phyloP scores from a whole-genome alignment of 176 grass and related monocot genomes.

The Paspalum notatum region DNA sequence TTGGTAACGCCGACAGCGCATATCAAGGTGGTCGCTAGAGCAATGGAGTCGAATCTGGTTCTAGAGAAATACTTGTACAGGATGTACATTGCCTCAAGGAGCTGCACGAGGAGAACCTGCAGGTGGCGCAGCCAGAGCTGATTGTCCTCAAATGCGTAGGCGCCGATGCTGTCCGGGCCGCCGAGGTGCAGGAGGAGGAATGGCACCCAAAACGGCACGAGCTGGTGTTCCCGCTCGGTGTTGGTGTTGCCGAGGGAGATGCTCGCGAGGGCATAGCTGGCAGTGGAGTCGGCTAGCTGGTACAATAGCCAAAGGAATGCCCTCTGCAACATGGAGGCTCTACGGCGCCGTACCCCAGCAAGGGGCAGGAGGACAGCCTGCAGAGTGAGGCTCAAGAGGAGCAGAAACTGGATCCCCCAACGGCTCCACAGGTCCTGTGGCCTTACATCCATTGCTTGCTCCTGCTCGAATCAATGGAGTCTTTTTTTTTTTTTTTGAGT shows the following conservation, averaged over 20 bases:
- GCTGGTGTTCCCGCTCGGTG: not conserved
- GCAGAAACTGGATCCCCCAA: slow-evolving; percentile 25
- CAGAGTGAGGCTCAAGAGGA: not conserved
- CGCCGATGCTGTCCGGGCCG: slow-evolving; percentile 48
- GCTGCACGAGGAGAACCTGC: slow-evolving; percentile 18
- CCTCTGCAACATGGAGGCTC: not conserved
- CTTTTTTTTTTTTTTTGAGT: no score
- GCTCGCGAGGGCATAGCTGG: slow-evolving; percentile 36
- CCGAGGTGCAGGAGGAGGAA: slow-evolving; percentile 61
- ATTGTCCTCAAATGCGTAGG: slow-evolving; percentile 49
- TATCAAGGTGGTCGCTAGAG: slow-evolving; percentile 5
- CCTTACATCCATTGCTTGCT: no score
- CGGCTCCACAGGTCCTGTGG: not conserved
- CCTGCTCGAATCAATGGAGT: no score
- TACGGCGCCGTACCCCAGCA: not conserved
- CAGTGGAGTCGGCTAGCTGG: slow-evolving; percentile 37
- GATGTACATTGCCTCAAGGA: not conserved
- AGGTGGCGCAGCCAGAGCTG: no score
- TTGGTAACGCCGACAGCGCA: slow-evolving; percentile 7
- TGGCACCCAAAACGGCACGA: slow-evolving; percentile 35
- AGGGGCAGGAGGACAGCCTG: not conserved
- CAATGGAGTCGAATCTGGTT: no score
- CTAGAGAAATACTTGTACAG: not conserved
- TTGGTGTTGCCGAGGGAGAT: not conserved
- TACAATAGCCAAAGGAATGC: slow-evolving; percentile 34